Evolutionary conservation across 805 yeast species (phyloP).

Genomic region (Grigorovia yakushimaensis): DNA sequence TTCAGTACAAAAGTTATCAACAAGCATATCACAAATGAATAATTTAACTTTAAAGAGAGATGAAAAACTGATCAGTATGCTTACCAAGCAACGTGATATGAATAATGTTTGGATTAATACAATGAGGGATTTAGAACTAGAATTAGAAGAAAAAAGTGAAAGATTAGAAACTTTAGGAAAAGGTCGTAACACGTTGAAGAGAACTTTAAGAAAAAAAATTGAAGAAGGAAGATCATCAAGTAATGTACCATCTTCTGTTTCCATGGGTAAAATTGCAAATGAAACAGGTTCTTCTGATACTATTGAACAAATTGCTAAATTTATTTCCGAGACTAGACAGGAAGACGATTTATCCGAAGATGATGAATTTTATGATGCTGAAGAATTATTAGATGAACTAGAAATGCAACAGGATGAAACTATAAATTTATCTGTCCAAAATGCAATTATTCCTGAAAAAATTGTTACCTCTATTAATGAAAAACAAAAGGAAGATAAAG

Average conservation of each 20-base stretch:
- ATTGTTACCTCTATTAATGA: too few species aligned
- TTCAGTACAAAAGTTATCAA: conserved; percentile 21
- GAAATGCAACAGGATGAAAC: conserved; percentile 1
- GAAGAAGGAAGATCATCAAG: conserved; percentile 20
- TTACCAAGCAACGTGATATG: conserved; percentile 58
- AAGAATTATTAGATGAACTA: conserved; percentile 31
- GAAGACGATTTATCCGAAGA: conserved; percentile 36
- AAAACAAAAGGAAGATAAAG: too few species aligned
- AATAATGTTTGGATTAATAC: conserved; percentile 69
- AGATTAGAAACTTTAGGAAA: conserved; percentile 54
- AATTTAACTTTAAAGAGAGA: conserved; percentile 31
- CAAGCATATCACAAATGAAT: conserved; percentile 22
- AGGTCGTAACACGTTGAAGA: conserved; percentile 50
- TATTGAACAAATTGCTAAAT: conserved; percentile 20
- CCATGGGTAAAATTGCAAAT: neutral
- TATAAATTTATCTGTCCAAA: neutral
- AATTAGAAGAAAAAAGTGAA: conserved; percentile 49
- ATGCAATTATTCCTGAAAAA: neutral
- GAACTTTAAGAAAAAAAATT: conserved; percentile 33
- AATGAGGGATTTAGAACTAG: conserved; percentile 58
- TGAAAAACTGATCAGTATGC: conserved; percentile 33
- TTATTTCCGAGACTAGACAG: conserved; percentile 18
- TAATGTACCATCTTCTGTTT: conserved; percentile 10
- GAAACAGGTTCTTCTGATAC: conserved; percentile 8
- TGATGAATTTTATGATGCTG: conserved; percentile 73